Base-by-base conservation (phyloP, 2,329 filamentous ascomycete genomes). In the Colletotrichum cereale region DNA sequence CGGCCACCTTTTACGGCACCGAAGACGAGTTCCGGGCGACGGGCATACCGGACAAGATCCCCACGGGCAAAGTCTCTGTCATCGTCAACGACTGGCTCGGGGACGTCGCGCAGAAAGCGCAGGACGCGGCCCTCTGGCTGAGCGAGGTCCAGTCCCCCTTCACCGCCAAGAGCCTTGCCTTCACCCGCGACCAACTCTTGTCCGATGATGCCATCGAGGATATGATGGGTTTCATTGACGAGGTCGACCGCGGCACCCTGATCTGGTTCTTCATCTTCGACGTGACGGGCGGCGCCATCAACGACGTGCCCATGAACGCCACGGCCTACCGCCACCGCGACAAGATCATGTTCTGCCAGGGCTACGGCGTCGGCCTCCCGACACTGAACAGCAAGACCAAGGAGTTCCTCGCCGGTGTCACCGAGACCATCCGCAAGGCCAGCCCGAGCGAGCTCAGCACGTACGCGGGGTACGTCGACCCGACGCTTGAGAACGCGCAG, bases 381-480 rank as follows among this genome's bases (percentile, higher is more conserved):
- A 79, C 79, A 1, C 76, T 90, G 18, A 82, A 81, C 1, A 73
- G 81, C n/a, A 81, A 79, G 16, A 88, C 86, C 2, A 84, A 81
- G 66, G 75, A 79, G 0, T 91, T 91, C 65, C 77, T 91, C 48
- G 79, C 82, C 21, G 85, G 85, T 7, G 81, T 92, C 56, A 86
- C 89, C 75, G 72, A 80, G 16, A 81, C 75, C 36, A 83, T 89
- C 47, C 76, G 78, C 44, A 75, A 75, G 5, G 78, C 82, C 6
- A 80, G 82, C 14, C 77, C 81, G 1, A 77, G 80, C 3, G 81
- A 81, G 0, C 78, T 84, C 56, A 86, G 86, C 14, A 86, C 88
- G 0, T 92, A 92, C 77, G 86, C 90, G 0, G 90, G 90, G 2
- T 92, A 92, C 73, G 86, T 92, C 2, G 89, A 92, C 75, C 84